These are phyloP conservation scores for Kwoniella dejecticola DNA, from an alignment of 768 basidiomycete genomes.

Conservation along the genomic window DNA sequence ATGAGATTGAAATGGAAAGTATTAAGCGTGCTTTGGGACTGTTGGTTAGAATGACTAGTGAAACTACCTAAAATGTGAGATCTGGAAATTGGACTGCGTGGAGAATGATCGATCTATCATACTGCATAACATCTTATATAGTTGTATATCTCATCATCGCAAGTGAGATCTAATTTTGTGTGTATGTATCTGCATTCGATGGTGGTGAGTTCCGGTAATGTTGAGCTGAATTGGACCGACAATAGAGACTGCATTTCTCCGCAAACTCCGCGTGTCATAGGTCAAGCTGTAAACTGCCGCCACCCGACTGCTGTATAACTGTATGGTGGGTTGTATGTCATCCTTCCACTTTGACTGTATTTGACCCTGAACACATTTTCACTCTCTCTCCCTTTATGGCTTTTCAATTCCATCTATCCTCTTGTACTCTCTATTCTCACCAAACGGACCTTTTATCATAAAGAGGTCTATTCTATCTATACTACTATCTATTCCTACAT, in stretches of 20 bases:
- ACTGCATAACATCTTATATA: not conserved
- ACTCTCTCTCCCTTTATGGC: not conserved
- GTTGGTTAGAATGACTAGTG: too few relatives aligned
- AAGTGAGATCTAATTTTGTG: not conserved
- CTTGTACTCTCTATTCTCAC: conserved; percentile 3
- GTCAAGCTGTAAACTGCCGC: not conserved
- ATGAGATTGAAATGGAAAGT: too few relatives aligned
- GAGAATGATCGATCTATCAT: too few relatives aligned
- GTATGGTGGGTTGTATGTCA: not conserved
- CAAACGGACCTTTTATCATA: conserved; percentile 16
- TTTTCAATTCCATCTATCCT: not conserved
- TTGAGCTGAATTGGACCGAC: not conserved
- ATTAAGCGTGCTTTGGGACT: too few relatives aligned
- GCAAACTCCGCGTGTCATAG: conserved; percentile 4
- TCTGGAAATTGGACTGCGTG: too few relatives aligned
- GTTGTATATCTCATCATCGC: not conserved
- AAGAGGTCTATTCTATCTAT: conserved; percentile 7
- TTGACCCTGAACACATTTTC: not conserved
- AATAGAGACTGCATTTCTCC: conserved; percentile 1
- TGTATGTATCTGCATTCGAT: too few relatives aligned
- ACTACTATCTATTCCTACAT: not conserved
- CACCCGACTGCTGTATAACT: not conserved
- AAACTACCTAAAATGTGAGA: too few relatives aligned
- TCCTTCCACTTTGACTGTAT: not conserved
- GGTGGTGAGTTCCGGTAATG: too few relatives aligned